A percentile compares a stretch with the other conserved stretches of the same genome.
Conservation (phyloP, 2,329 filamentous ascomycete genomes). For the Apiospora marii region DNA sequence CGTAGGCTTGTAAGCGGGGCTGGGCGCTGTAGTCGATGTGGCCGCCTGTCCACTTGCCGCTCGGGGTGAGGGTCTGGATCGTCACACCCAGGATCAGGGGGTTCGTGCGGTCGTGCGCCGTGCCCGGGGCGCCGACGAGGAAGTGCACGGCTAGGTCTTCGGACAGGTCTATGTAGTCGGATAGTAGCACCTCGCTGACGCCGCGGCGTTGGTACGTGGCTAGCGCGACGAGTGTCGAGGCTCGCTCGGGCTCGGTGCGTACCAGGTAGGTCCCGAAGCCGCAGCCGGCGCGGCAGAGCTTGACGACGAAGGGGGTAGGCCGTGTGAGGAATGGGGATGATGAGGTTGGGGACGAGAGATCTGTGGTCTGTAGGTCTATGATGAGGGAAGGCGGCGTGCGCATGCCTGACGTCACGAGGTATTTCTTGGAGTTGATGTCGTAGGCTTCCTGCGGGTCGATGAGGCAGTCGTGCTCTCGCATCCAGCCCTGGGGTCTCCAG, state of each 20-base stretch:
- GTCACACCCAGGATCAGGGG: conserved; percentile 35
- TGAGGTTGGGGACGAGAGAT: conserved; percentile 22
- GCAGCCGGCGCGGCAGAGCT: conserved; percentile 36
- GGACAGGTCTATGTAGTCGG: conserved; percentile 33
- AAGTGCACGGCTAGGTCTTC: conserved; percentile 36
- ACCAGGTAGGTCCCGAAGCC: conserved; percentile 37
- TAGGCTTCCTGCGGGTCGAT: conserved; percentile 34
- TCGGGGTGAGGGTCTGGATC: conserved; percentile 33
- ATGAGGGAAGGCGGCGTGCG: conserved; percentile 30
- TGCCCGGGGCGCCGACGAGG: conserved; percentile 32
- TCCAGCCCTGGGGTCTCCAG: conserved; percentile 37
- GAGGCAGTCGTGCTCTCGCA: conserved; percentile 34
- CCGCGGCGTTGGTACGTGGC: conserved; percentile 30
- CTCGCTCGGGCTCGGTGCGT: conserved; percentile 29
- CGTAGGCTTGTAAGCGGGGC: conserved; percentile 27
- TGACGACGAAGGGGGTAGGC: conserved; percentile 36
- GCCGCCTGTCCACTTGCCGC: conserved; percentile 35
- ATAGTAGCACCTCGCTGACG: conserved; percentile 33
- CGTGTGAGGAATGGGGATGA: conserved; percentile 24
- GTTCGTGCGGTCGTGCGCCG: conserved; percentile 29
- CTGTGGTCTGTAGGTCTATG: conserved; percentile 27
- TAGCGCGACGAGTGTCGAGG: conserved; percentile 28
- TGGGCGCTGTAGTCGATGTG: conserved; percentile 36
- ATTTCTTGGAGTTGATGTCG: conserved; percentile 36
- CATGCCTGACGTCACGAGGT: conserved; percentile 34